These are phyloP conservation scores for rapeseed (Brassica napus) DNA, from an alignment of 345 rosid species.

Conservation along the genomic window Da-Ae NC_063441.1:17626001-17626500, in stretches of 20 bases:
- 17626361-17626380: conserved; percentile 58
- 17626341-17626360: conserved; percentile 19
- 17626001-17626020: no score
- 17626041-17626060: background rate
- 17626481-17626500: background rate
- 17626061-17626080: background rate
- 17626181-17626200: conserved; percentile 10
- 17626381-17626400: conserved; percentile 84
- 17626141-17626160: background rate
- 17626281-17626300: background rate
- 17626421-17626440: conserved; percentile 75
- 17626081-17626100: conserved; percentile 16
- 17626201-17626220: background rate
- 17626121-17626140: conserved; percentile 28
- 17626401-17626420: conserved; percentile 84
- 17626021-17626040: background rate
- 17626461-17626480: background rate
- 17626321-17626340: background rate
- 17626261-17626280: conserved; percentile 6
- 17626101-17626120: background rate
- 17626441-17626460: background rate
- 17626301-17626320: background rate
- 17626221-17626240: conserved; percentile 22
- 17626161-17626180: background rate
- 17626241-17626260: conserved; percentile 35